These are phyloP conservation scores for Solanum virginianum DNA, from an alignment of 257 asterid species.

Conservation along the genomic window DNA sequence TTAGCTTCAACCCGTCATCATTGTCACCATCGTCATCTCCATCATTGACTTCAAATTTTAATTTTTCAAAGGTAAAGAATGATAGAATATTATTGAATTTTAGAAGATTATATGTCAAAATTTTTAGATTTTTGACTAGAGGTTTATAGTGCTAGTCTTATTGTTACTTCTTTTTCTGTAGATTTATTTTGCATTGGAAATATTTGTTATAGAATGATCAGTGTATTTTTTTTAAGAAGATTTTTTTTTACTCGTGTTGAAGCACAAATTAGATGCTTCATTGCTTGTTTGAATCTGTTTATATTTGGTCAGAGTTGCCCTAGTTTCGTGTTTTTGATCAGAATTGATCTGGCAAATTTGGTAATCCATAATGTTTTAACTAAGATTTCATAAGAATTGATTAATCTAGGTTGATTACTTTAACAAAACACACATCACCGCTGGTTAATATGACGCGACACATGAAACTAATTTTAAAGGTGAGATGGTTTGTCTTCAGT, in stretches of 20 bases:
- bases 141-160: background rate
- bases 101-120: too few relatives aligned
- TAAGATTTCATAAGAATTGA: background rate
- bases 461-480: background rate
- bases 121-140: background rate
- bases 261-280: background rate
- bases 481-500: background rate
- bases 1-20: too few relatives aligned
- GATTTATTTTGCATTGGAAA: background rate
- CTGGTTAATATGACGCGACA: background rate
- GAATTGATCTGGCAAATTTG: slow-evolving; percentile 36
- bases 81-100: too few relatives aligned
- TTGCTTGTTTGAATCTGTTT: background rate
- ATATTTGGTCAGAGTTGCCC: background rate
- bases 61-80: too few relatives aligned
- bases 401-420: background rate
- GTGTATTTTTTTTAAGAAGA: background rate
- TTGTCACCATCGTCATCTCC: too few relatives aligned
- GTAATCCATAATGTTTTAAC: background rate
- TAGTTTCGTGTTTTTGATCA: slow-evolving; percentile 18
- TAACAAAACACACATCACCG: background rate
- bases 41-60: too few relatives aligned
- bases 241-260: background rate
- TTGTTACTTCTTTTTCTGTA: background rate
- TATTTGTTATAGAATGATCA: background rate